A percentile compares a stretch with the other conserved stretches of the same genome.
These are phyloP conservation scores for Platismatia glauca DNA, from an alignment of 495 filamentous ascomycete species.

Conservation along the genomic window DNA sequence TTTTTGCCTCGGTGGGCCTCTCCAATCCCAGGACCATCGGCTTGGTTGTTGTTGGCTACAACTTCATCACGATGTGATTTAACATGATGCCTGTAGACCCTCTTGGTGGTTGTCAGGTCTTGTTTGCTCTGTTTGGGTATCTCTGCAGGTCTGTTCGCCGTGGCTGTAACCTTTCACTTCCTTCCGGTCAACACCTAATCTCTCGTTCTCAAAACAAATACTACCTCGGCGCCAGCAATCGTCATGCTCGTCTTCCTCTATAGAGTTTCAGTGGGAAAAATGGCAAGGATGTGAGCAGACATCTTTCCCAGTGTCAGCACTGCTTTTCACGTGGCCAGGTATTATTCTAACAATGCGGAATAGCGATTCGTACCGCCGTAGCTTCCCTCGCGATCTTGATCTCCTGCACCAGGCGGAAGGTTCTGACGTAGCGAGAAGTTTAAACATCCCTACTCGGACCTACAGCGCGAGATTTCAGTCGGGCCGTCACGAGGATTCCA, in stretches of 20 bases:
- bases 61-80: slow-evolving; percentile 44
- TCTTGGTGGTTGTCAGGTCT: slow-evolving; percentile 39
- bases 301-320: slow-evolving; percentile 45
- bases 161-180: slow-evolving; percentile 40
- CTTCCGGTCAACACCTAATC: slow-evolving; percentile 38
- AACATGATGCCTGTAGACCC: slow-evolving; percentile 43
- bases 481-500: too few species aligned
- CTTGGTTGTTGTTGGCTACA: slow-evolving; percentile 42
- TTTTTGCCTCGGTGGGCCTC: slow-evolving; percentile 46
- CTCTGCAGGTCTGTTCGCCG: slow-evolving; percentile 33
- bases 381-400: too few species aligned
- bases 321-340: too few species aligned
- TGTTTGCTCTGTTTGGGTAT: slow-evolving; percentile 41
- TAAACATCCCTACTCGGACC: too few species aligned
- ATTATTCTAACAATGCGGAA: too few species aligned
- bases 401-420: too few species aligned
- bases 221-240: slow-evolving; percentile 32
- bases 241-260: slow-evolving; percentile 42
- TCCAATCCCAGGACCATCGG: slow-evolving; percentile 41
- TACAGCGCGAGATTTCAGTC: too few species aligned
- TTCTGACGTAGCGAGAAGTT: too few species aligned
- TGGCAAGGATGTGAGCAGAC: slow-evolving; percentile 43
- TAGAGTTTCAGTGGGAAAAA: slow-evolving; percentile 39
- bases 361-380: too few species aligned
- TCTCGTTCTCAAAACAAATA: slow-evolving; percentile 23